Evolutionary conservation across 352 stramenopile species (phyloP), one percentile per base, ranked within the genome.

Genomic region (Plasmopara viticola): DNA sequence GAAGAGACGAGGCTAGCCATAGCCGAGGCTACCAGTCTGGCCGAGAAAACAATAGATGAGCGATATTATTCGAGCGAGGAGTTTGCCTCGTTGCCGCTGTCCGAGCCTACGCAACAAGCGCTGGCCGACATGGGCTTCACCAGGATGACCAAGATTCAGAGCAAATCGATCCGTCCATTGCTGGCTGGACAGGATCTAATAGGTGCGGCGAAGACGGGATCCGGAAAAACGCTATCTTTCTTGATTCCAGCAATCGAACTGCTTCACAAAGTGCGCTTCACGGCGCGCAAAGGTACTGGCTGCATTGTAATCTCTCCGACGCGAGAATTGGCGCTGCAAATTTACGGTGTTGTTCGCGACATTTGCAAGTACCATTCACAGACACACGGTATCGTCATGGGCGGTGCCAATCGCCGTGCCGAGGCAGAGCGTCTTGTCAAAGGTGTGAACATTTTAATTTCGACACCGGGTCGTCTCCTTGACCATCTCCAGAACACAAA

Each of bases 401-500:
- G 97, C 41, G 97, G 97, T 51, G 95, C 96, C 15, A 99, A 99
- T 73, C 84, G 96, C 34, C 84, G 93, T 39, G 95, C 93, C 13
- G 95, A 99, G 73, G 94, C 95, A 3, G 94, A 98, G 57, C 78
- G 90, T 34, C 73, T 98, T 6, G 76, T 87, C 17, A 97, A 97
- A 59, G 90, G 90, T n/a, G 94, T 99, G 15, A 98, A 98, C 66
- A 96, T 99, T 50, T 52, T 99, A 6, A 91, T 99, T 50, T 95
- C 94, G 7, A 99, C 97, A 35, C 97, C 97, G 14, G 97, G 97
- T 28, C 82, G 97, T 38, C 78, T 99, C 38, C 75, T 99, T 28
- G 96, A 99, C 80, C 97, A 99, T 69, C 69, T 99, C 44, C 78
- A 90, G 55, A 99, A 99, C 83, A 98, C 96, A 8, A 98, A 98